Evolutionary conservation across 2,329 filamentous ascomycete genomes (phyloP).

Genomic region (Bipolaris bicolor): DNA sequence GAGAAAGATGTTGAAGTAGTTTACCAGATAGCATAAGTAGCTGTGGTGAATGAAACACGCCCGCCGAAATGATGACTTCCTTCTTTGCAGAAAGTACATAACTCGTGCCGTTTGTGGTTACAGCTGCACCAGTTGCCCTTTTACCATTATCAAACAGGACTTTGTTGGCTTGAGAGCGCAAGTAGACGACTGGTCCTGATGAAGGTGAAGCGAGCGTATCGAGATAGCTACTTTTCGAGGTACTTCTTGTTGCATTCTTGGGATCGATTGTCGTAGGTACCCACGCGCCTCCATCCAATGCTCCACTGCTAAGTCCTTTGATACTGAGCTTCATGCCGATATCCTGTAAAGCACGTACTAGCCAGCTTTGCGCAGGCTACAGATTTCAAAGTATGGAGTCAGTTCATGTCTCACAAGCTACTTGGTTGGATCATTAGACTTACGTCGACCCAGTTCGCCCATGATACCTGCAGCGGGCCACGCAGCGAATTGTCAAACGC

Average conservation of each 20-base stretch:
- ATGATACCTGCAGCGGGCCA: constrained; percentile 35
- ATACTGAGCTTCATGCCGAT: constrained; percentile 26
- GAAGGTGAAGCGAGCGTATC: constrained; percentile 11
- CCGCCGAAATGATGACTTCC: constrained; percentile 53
- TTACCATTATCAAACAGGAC: constrained; percentile 25
- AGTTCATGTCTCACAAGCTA: neutral
- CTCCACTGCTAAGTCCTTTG: constrained; percentile 32
- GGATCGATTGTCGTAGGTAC: constrained; percentile 41
- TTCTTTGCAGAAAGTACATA: constrained; percentile 34
- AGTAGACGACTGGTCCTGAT: constrained; percentile 16
- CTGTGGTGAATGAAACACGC: constrained; percentile 51
- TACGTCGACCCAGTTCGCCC: constrained; percentile 34
- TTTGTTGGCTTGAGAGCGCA: constrained; percentile 22
- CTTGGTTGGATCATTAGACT: neutral
- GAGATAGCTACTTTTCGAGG: constrained; percentile 29
- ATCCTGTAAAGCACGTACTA: constrained; percentile 28
- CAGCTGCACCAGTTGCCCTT: constrained; percentile 38
- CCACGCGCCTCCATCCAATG: constrained; percentile 28
- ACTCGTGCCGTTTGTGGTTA: constrained; percentile 22
- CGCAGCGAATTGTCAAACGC: constrained; percentile 22
- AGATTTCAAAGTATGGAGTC: neutral
- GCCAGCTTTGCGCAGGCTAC: constrained; percentile 28
- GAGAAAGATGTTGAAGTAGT: neutral
- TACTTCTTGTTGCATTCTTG: constrained; percentile 26
- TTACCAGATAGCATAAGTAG: constrained; percentile 42